phyloP scores from a whole-genome alignment of 768 basidiomycete species.

The Agrocybe pediades region DNA sequence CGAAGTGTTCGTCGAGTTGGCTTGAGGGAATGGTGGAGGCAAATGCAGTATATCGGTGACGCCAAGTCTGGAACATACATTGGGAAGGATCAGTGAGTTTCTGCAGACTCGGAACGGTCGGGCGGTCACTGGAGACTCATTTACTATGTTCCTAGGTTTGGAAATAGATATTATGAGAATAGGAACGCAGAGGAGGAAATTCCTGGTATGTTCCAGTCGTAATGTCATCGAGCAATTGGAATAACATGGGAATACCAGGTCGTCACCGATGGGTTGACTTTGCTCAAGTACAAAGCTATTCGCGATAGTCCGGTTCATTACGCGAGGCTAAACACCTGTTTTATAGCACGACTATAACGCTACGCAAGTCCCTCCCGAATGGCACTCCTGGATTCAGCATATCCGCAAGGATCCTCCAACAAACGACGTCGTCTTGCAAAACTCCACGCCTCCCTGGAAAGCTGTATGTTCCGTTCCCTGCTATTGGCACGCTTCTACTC shows the following conservation, averaged over 20 bases:
- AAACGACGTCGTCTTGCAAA: constrained; percentile 72
- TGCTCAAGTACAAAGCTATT: constrained; percentile 60
- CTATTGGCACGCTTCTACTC: constrained; percentile 1
- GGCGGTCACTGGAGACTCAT: constrained; percentile 5
- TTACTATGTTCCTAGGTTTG: constrained; percentile 60
- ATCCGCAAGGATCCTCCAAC: constrained; percentile 84
- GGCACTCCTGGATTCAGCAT: constrained; percentile 95
- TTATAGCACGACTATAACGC: constrained; percentile 81
- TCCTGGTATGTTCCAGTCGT: constrained; percentile 60
- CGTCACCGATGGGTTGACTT: constrained; percentile 98
- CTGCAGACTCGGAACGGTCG: neutral
- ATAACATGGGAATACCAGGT: constrained; percentile 44
- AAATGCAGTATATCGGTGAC: constrained; percentile 93
- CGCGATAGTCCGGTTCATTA: neutral
- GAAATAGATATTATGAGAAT: constrained; percentile 95
- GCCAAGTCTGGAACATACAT: constrained; percentile 82
- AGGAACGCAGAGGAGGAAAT: constrained; percentile 83
- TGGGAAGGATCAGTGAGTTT: constrained; percentile 81
- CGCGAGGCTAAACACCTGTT: constrained; percentile 1
- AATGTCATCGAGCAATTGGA: neutral
- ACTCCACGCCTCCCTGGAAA: constrained; percentile 76
- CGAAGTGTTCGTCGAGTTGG: constrained; percentile 78
- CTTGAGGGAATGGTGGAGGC: constrained; percentile 85
- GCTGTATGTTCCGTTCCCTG: constrained; percentile 51
- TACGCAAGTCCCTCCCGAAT: constrained; percentile 93